Evolutionary conservation across 2,329 filamentous ascomycete species (phyloP).

Genomic region (Plenodomus biglobosus): DNA sequence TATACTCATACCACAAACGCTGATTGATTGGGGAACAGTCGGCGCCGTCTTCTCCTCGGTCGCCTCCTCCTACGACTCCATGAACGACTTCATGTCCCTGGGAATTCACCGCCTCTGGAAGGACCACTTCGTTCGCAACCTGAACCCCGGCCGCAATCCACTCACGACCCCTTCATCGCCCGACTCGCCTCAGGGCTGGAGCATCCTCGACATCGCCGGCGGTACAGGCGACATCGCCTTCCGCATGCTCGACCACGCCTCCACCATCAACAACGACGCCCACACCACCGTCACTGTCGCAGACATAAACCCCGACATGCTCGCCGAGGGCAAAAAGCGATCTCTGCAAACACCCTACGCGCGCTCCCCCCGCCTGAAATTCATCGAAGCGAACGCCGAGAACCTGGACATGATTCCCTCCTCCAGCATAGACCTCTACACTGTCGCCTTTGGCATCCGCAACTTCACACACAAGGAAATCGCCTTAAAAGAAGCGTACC

Average conservation of each 20-base stretch:
- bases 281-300: slow-evolving; percentile 84
- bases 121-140: slow-evolving; percentile 88
- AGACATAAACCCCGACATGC: slow-evolving; percentile 96
- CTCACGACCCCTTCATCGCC: slow-evolving; percentile 42
- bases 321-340: slow-evolving; percentile 81
- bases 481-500: slow-evolving; percentile 78
- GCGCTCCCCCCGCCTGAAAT: slow-evolving; percentile 59
- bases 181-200: slow-evolving; percentile 55
- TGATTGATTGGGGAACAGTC: slow-evolving; percentile 51
- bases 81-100: slow-evolving; percentile 99
- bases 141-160: slow-evolving; percentile 74
- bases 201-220: slow-evolving; percentile 92
- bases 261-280: slow-evolving; percentile 75
- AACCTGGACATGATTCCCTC: slow-evolving; percentile 66
- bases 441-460: slow-evolving; percentile 93
- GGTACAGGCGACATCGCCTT: slow-evolving; percentile 98
- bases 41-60: slow-evolving; percentile 93
- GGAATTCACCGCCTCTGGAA: slow-evolving; percentile 97
- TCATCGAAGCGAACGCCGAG: slow-evolving; percentile 91
- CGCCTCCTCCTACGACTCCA: slow-evolving; percentile 89
- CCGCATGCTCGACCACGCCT: slow-evolving; percentile 87
- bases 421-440: slow-evolving; percentile 87
- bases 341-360: slow-evolving; percentile 65
- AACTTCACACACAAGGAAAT: slow-evolving; percentile 93
- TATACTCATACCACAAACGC: neutral